These are phyloP conservation scores for Paramecium caudatum DNA, from an alignment of 73 alveolate species.

Conservation along the genomic window DNA sequence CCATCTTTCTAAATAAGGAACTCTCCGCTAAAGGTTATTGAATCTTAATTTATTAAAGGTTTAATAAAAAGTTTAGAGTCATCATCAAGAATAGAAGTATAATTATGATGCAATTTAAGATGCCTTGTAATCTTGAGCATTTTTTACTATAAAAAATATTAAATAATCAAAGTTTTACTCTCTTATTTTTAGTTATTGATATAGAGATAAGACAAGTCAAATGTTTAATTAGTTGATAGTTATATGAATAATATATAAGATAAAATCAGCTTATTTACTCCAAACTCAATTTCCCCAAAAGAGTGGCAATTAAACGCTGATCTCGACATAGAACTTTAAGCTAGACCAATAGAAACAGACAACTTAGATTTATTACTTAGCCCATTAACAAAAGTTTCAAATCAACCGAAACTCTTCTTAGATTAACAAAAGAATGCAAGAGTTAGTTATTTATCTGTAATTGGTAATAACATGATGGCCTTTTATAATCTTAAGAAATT, in stretches of 20 bases:
- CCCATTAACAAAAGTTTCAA: constrained; percentile 19
- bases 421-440: background rate
- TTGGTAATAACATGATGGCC: constrained; percentile 65
- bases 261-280: constrained; percentile 21
- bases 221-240: no score
- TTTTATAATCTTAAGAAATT: constrained; percentile 47
- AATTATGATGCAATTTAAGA: no score
- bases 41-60: background rate
- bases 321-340: constrained; percentile 47
- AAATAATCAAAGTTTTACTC: no score
- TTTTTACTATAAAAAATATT: no score
- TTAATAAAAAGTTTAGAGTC: background rate
- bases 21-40: constrained; percentile 25
- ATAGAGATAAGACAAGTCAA: no score
- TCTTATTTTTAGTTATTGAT: no score
- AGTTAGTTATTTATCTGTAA: background rate
- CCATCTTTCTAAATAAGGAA: background rate
- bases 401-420: background rate
- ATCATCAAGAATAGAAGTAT: background rate
- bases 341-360: constrained; percentile 59
- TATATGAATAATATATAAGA: constrained; percentile 39
- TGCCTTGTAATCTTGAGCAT: no score
- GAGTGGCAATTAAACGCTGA: constrained; percentile 53
- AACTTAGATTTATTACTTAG: constrained; percentile 25
- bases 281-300: background rate